Base-by-base conservation (phyloP, 1,139 yeast species). In the Eremothecium cymbalariae region DNA sequence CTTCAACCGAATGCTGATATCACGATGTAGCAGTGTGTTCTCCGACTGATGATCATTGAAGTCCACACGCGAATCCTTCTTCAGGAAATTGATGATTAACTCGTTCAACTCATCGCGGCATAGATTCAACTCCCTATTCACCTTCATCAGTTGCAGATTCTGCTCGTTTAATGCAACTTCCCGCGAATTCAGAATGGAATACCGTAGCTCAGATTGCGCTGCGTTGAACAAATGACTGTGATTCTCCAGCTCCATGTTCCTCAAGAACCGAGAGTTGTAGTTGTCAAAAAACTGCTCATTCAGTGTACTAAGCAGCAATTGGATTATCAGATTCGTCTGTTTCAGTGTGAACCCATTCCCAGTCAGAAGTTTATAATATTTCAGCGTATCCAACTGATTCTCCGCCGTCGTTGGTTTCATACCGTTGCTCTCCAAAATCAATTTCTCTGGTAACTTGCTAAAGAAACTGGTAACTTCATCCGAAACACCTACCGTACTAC, bases 141-240 rank as follows among this genome's bases (percentile, higher is more conserved):
- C 57, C 21, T 48, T 47, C 25, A 76, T 70, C 29, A 81, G 75
- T 40, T 82, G 75, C 33, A 76, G 71, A 42, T 77, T 74, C 16
- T 80, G 74, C 38, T 79, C 83, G 45, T 78, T 77, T 34, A 82
- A 66, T 46, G 84, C 85, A 15, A 67, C 65, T 45, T 81, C 88
- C 42, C 96, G 65, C 13, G 81, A 70, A 33, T 81, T 69, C 28
- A 81, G 77, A 15, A 86, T 73, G 49, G 86, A 95, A 25, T 83
- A 85, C 33, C 82, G 60, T 27, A 90, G 63, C 55, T 90, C 97
- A 38, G 90, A 81, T 46, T 86, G 84, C 0, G 96, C 95, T 30
- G 96, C 94, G 53, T 86, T 93, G 58, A 86, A 88, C 18, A 90
- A 63, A 55, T 90, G 90, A 16, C 75, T 72, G 50, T 86, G 95